phyloP scores from a whole-genome alignment of 1,284 basidiomycete species.

The Ganoderma lingzhi region DNA sequence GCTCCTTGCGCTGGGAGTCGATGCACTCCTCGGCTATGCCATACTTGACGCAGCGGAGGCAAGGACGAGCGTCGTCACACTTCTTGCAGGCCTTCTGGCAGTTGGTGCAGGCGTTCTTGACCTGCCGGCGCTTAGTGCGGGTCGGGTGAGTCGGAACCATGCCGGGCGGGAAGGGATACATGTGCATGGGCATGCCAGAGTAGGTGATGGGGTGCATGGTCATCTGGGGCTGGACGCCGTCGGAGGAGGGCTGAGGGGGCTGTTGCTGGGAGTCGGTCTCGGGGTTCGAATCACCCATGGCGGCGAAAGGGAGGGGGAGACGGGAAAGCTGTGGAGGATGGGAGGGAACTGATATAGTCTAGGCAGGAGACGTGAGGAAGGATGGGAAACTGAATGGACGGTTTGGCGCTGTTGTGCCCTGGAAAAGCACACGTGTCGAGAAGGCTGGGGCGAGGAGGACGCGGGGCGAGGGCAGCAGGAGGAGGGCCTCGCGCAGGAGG shows the following conservation, averaged over 20 bases:
- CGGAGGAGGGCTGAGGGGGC: conserved; percentile 44
- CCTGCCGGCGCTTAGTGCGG: conserved; percentile 82
- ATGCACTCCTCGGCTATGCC: conserved; percentile 82
- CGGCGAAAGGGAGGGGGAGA: conserved; percentile 27
- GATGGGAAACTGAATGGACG: conserved; percentile 35
- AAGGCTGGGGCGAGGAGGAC: conserved; percentile 25
- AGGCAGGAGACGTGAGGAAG: conserved; percentile 30
- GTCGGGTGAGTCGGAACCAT: conserved; percentile 55
- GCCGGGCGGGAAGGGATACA: conserved; percentile 68
- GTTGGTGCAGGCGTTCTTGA: conserved; percentile 91
- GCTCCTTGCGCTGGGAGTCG: conserved; percentile 85
- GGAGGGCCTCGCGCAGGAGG: conserved; percentile 22
- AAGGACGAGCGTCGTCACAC: conserved; percentile 88
- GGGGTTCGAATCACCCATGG: conserved; percentile 45
- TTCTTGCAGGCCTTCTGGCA: conserved; percentile 93
- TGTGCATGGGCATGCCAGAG: conserved; percentile 66
- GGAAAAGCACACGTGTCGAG: conserved; percentile 33
- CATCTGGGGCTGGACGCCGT: conserved; percentile 56
- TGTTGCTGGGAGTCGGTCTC: conserved; percentile 49
- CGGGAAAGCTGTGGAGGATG: conserved; percentile 28
- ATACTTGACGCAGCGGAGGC: conserved; percentile 87
- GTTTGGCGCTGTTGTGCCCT: conserved; percentile 28
- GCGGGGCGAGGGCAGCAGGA: conserved; percentile 17
- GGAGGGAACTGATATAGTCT: conserved; percentile 34
- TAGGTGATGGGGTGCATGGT: conserved; percentile 61